These are phyloP conservation scores for Cutaneotrichosporon sp. DNA, from an alignment of 1,284 basidiomycete genomes.

Conservation along the genomic window DNA sequence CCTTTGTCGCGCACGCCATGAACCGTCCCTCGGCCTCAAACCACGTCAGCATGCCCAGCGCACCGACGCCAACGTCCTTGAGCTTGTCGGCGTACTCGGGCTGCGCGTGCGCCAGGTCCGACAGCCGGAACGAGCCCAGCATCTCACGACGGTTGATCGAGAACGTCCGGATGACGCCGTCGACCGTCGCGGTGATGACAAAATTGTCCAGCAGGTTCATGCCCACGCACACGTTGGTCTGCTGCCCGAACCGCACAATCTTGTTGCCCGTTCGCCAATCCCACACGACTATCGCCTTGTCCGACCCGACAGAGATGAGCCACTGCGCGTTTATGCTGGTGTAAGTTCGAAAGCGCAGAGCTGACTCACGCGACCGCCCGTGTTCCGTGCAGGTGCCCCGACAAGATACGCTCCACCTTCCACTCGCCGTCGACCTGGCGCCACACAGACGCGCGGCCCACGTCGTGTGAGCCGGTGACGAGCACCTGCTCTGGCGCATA, in stretches of 20 bases:
- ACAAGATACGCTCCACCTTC: slow-evolving; percentile 72
- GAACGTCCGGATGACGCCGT: slow-evolving; percentile 83
- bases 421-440: slow-evolving; percentile 63
- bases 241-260: slow-evolving; percentile 83
- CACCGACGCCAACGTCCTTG: slow-evolving; percentile 59
- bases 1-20: slow-evolving; percentile 90
- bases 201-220: slow-evolving; percentile 70
- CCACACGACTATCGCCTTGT: slow-evolving; percentile 87
- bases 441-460: slow-evolving; percentile 74
- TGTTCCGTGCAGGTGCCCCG: slow-evolving; percentile 53
- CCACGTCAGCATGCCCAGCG: slow-evolving; percentile 55
- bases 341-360: slow-evolving; percentile 37
- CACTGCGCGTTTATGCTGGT: slow-evolving; percentile 74
- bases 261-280: slow-evolving; percentile 61
- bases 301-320: slow-evolving; percentile 80
- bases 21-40: slow-evolving; percentile 83
- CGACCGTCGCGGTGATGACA: slow-evolving; percentile 82
- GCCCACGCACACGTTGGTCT: slow-evolving; percentile 85
- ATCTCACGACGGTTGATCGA: slow-evolving; percentile 82
- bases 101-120: slow-evolving; percentile 67
- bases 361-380: slow-evolving; percentile 38
- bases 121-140: slow-evolving; percentile 82
- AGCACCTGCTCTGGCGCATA: slow-evolving; percentile 78
- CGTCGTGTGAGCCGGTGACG: slow-evolving; percentile 85
- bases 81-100: slow-evolving; percentile 56